Evolutionary conservation across 257 asterid genomes (phyloP).

Genomic region (Gentiana macrophylla): DNA sequence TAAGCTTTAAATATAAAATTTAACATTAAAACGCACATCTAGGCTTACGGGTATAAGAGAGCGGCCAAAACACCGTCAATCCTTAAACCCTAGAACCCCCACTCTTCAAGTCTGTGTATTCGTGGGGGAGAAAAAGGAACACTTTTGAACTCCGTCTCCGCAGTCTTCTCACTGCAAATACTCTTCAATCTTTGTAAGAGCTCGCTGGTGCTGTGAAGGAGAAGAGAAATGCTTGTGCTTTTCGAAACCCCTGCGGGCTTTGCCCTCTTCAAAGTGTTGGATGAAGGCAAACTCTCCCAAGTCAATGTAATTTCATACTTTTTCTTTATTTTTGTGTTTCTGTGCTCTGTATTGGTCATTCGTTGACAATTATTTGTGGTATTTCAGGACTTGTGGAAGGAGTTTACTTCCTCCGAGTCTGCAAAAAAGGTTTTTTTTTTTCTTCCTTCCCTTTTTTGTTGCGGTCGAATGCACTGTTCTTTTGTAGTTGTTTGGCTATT

Average conservation of each 20-base stretch:
- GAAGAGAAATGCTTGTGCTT: constrained; percentile 27
- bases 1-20: too few relatives aligned
- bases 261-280: constrained; percentile 50
- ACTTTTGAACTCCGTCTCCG: too few relatives aligned
- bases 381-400: constrained; percentile 67
- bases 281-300: constrained; percentile 50
- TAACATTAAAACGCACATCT: too few relatives aligned
- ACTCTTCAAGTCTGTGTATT: too few relatives aligned
- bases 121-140: too few relatives aligned
- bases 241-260: constrained; percentile 54
- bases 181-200: too few relatives aligned
- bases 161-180: too few relatives aligned
- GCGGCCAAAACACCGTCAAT: too few relatives aligned
- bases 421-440: constrained; percentile 54
- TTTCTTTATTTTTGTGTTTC: background rate
- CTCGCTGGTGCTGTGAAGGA: background rate
- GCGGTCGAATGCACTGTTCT: too few relatives aligned
- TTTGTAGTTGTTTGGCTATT: background rate
- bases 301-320: constrained; percentile 26
- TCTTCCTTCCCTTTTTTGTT: background rate
- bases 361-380: background rate
- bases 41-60: too few relatives aligned
- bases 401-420: constrained; percentile 48
- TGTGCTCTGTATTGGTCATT: background rate
- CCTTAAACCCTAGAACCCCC: too few relatives aligned